Conservation (phyloP, 179 eudicot genomes). For the Sideroxylon spinosum region DNA sequence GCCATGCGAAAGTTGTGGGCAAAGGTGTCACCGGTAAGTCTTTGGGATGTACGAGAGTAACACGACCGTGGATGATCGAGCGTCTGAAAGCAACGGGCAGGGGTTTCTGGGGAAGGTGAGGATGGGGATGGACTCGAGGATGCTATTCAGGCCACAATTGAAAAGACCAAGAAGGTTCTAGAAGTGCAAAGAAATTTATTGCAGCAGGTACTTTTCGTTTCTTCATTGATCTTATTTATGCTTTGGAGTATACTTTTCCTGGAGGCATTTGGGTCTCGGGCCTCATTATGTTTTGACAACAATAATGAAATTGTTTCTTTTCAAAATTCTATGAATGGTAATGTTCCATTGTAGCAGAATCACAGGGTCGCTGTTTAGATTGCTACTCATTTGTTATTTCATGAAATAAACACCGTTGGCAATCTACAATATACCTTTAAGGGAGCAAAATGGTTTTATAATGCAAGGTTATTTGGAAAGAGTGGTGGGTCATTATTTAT, state of each 20-base stretch:
- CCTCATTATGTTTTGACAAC: neutral
- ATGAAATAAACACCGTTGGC: no score
- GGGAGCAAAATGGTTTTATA: no score
- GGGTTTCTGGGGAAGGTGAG: conserved; percentile 38
- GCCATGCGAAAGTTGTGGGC: conserved; percentile 24
- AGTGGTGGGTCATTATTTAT: no score
- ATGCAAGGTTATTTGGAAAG: no score
- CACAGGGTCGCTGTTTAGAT: neutral
- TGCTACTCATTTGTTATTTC: no score
- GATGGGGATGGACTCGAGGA: conserved; percentile 43
- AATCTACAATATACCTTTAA: no score
- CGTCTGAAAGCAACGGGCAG: conserved; percentile 34
- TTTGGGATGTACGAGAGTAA: conserved; percentile 24
- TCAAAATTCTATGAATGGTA: neutral
- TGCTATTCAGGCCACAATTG: conserved; percentile 70
- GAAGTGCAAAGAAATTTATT: conserved; percentile 69
- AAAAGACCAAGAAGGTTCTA: conserved; percentile 73
- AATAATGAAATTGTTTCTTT: no score
- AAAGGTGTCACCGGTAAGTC: conserved; percentile 26
- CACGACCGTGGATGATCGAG: conserved; percentile 23
- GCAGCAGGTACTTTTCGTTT: conserved; percentile 45
- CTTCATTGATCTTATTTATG: neutral
- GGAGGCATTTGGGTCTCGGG: neutral
- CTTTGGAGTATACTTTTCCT: neutral
- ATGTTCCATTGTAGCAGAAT: neutral